Conservation (phyloP, 1,139 yeast species). For the Tardiomyces blankii region DNA sequence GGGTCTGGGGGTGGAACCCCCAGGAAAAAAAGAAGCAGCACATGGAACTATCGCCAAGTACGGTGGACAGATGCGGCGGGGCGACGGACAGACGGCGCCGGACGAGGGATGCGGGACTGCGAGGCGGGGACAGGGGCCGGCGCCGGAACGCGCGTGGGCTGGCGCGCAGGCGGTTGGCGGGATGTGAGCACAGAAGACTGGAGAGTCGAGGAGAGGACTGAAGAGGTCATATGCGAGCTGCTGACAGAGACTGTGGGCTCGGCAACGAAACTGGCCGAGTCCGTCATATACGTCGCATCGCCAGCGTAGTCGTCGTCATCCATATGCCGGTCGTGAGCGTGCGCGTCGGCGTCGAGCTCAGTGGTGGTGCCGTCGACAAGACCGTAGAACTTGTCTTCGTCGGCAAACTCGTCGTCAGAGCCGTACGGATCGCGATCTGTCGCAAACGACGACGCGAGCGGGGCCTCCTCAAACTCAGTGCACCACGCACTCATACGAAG, state of each 20-base stretch:
- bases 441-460: conserved; percentile 21
- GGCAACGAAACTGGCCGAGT: background rate
- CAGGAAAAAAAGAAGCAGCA: too few species aligned
- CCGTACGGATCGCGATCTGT: conserved; percentile 9
- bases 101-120: too few species aligned
- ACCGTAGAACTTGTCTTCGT: background rate
- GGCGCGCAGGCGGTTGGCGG: too few species aligned
- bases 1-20: too few species aligned
- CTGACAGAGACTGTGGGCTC: background rate
- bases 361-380: background rate
- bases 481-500: conserved; percentile 61
- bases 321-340: background rate
- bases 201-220: too few species aligned
- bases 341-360: background rate
- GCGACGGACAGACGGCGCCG: too few species aligned
- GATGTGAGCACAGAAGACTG: too few species aligned
- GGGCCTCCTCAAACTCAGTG: conserved; percentile 44
- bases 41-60: too few species aligned
- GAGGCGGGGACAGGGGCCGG: too few species aligned
- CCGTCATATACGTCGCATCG: background rate
- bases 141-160: too few species aligned
- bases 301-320: background rate
- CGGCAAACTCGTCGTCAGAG: background rate
- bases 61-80: too few species aligned
- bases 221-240: too few species aligned